Conservation (phyloP, 768 basidiomycete genomes). For the Trametes maxima region DNA sequence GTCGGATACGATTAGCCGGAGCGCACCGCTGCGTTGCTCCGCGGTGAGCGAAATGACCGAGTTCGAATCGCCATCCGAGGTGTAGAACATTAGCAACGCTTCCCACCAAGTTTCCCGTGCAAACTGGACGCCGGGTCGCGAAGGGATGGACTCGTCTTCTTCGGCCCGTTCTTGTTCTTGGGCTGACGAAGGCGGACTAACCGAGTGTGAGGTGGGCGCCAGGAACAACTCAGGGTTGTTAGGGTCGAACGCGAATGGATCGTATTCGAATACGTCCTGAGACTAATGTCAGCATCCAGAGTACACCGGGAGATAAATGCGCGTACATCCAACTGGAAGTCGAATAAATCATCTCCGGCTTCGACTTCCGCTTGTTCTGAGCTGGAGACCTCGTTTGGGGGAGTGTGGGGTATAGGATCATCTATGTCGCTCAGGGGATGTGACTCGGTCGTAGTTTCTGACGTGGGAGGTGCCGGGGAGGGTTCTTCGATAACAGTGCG, state of each 20-base stretch:
- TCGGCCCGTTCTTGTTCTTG: neutral
- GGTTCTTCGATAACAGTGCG: neutral
- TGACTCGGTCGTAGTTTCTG: neutral
- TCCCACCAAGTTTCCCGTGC: constrained; percentile 81
- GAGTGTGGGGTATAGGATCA: neutral
- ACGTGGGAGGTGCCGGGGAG: neutral
- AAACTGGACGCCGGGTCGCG: constrained; percentile 65
- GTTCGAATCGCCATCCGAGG: constrained; percentile 12
- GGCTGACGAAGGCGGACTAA: neutral
- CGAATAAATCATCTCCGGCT: neutral
- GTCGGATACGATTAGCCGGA: constrained; percentile 52
- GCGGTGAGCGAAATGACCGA: constrained; percentile 9
- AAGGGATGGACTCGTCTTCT: constrained; percentile 15
- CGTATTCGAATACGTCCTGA: constrained; percentile 1
- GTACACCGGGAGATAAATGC: neutral
- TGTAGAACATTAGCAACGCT: constrained; percentile 58
- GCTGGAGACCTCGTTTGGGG: neutral
- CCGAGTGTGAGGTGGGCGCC: neutral
- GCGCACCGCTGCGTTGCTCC: constrained; percentile 47
- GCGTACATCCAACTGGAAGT: neutral
- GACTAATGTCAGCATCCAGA: neutral
- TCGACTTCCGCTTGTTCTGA: neutral
- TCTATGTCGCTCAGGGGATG: constrained; percentile 27
- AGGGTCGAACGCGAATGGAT: constrained; percentile 7
- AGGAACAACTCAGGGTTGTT: neutral